Conservation (phyloP, 2,329 filamentous ascomycete genomes). For the Nemania abortiva region DNA sequence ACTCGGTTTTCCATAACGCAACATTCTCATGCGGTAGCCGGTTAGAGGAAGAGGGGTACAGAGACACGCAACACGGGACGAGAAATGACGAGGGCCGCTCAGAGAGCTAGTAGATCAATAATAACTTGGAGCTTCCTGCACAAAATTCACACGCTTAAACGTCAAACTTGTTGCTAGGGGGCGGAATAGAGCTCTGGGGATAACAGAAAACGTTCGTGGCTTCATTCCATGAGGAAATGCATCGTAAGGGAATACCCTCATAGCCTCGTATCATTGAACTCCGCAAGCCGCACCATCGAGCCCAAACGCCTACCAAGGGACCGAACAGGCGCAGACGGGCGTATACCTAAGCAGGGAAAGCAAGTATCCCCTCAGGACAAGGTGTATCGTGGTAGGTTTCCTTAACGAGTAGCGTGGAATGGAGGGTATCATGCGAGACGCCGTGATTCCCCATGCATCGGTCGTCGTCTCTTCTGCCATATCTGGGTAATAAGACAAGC, state of each 20-base stretch:
- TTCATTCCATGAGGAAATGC: slow-evolving; percentile 6
- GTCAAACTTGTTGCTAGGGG: background rate
- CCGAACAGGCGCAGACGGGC: slow-evolving; percentile 3
- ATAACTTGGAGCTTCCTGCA: background rate
- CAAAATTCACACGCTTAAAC: background rate
- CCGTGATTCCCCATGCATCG: slow-evolving; percentile 12
- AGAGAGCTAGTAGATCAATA: slow-evolving; percentile 4
- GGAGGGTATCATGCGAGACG: slow-evolving; percentile 24
- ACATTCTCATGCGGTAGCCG: slow-evolving; percentile 29
- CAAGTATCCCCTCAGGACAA: slow-evolving; percentile 3
- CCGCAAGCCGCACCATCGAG: slow-evolving; percentile 6
- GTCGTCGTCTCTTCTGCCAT: slow-evolving; percentile 15
- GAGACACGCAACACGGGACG: slow-evolving; percentile 3
- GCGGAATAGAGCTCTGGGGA: slow-evolving; percentile 2
- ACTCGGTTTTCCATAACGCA: slow-evolving; percentile 30
- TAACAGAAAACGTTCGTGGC: background rate
- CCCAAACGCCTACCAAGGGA: slow-evolving; percentile 13
- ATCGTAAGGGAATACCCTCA: slow-evolving; percentile 12
- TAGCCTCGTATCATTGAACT: background rate
- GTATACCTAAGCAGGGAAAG: slow-evolving; percentile 21
- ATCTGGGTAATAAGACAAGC: slow-evolving; percentile 9
- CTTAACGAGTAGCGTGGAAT: slow-evolving; percentile 21
- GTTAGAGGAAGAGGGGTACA: slow-evolving; percentile 21
- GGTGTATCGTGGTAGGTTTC: slow-evolving; percentile 20
- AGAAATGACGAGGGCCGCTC: slow-evolving; percentile 4